Conservation (phyloP, 306 rosid species). For the Cicer yamashitae region DNA sequence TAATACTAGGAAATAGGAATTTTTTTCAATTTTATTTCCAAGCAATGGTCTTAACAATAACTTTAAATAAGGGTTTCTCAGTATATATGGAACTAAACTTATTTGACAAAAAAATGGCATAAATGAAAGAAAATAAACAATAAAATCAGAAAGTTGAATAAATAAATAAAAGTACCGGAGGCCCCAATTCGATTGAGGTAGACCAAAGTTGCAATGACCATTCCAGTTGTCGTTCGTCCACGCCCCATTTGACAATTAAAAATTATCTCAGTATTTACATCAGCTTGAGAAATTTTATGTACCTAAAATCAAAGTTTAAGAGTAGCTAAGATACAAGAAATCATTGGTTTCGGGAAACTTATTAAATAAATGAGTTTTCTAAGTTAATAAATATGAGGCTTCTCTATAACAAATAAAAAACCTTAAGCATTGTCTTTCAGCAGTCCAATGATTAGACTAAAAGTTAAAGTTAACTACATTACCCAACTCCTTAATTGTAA, state of each 20-base stretch:
- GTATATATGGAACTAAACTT: background rate
- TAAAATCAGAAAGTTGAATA: slow-evolving; percentile 31
- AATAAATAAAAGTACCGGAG: slow-evolving; percentile 60
- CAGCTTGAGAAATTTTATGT: slow-evolving; percentile 77
- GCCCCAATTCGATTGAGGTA: slow-evolving; percentile 85
- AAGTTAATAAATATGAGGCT: slow-evolving; percentile 18
- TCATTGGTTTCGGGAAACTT: slow-evolving; percentile 13
- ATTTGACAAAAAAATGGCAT: slow-evolving; percentile 6
- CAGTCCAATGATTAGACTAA: slow-evolving; percentile 18
- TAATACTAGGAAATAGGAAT: background rate
- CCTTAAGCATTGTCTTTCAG: slow-evolving; percentile 12
- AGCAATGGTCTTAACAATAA: background rate
- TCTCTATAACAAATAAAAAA: slow-evolving; percentile 20
- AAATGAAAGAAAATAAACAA: slow-evolving; percentile 25
- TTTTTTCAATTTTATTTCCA: background rate
- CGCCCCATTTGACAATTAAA: slow-evolving; percentile 99
- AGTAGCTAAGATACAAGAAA: slow-evolving; percentile 42
- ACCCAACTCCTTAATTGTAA: slow-evolving; percentile 36
- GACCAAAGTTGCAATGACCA: slow-evolving; percentile 91
- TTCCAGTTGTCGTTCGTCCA: slow-evolving; percentile 92
- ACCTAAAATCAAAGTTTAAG: slow-evolving; percentile 65
- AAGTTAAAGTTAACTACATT: slow-evolving; percentile 4
- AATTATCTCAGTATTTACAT: slow-evolving; percentile 73
- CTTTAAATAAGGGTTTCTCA: slow-evolving; percentile 21
- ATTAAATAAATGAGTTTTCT: background rate